phyloP scores from a whole-genome alignment of 2,329 filamentous ascomycete species.

The Metarhizium guizhouense region DNA sequence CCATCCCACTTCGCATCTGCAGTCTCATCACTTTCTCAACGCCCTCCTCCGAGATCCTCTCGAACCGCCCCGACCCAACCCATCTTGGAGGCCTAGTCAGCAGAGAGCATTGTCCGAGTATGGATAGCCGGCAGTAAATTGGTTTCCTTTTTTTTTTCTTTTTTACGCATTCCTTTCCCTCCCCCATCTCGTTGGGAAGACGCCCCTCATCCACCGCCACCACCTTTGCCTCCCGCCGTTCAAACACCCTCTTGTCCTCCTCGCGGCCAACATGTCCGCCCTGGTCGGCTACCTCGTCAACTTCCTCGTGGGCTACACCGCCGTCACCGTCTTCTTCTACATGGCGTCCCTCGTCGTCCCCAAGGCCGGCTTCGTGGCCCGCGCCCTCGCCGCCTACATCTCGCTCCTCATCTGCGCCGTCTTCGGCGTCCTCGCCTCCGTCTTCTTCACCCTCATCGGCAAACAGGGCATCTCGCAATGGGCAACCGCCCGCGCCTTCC shows the following conservation, averaged over 20 bases:
- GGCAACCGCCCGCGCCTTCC: slow-evolving; percentile 71
- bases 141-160: background rate
- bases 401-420: slow-evolving; percentile 49
- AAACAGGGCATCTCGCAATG: slow-evolving; percentile 76
- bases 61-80: background rate
- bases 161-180: background rate
- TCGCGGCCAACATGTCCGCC: slow-evolving; percentile 4
- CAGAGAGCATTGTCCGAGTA: background rate
- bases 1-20: background rate
- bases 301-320: slow-evolving; percentile 42
- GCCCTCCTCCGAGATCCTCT: background rate
- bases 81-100: background rate
- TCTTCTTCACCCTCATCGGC: slow-evolving; percentile 61
- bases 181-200: background rate
- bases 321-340: slow-evolving; percentile 49
- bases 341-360: slow-evolving; percentile 50
- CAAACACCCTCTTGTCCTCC: background rate
- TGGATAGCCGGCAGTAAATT: background rate
- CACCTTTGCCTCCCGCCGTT: background rate
- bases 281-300: slow-evolving; percentile 32
- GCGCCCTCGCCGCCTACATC: slow-evolving; percentile 57
- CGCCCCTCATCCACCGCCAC: too few species aligned
- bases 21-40: background rate
- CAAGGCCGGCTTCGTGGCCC: slow-evolving; percentile 58
- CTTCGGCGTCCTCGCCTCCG: slow-evolving; percentile 69